A percentile compares a stretch with the other conserved stretches of the same genome.
Conservation (phyloP, 2,329 filamentous ascomycete genomes). For the Monosporascus sp. region DNA sequence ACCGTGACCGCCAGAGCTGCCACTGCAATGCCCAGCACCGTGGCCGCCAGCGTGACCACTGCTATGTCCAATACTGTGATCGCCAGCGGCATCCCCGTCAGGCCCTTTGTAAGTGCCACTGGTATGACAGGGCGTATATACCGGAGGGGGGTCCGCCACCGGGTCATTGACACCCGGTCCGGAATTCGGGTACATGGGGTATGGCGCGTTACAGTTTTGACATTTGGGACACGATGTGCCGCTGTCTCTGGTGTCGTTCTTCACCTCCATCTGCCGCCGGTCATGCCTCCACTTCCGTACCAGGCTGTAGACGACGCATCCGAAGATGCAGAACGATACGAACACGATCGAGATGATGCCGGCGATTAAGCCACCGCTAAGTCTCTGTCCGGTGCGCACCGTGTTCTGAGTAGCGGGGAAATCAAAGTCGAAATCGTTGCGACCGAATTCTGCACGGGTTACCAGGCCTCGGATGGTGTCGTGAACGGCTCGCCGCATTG, state of each 20-base stretch:
- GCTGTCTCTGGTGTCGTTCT: neutral
- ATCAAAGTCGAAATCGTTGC: neutral
- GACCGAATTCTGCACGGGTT: no score
- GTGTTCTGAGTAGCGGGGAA: neutral
- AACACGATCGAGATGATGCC: neutral
- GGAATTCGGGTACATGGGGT: no score
- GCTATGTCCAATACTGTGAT: neutral
- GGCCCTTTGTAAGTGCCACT: neutral
- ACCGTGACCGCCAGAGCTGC: neutral
- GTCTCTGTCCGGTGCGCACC: neutral
- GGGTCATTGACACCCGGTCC: neutral
- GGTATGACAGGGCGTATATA: neutral
- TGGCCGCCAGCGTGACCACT: neutral
- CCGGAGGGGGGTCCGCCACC: neutral
- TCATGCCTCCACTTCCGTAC: neutral
- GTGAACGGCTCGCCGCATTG: neutral
- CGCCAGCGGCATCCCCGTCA: neutral
- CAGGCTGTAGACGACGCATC: neutral
- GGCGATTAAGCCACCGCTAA: conserved; percentile 1
- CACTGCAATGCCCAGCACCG: neutral
- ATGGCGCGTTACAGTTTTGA: no score
- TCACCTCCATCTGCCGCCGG: neutral
- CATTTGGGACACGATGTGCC: neutral
- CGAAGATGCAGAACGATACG: neutral
- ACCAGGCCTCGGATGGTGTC: neutral